Base-by-base conservation (phyloP, 192 early-diverging fungal genomes). In the Coemansia sp. region DNA sequence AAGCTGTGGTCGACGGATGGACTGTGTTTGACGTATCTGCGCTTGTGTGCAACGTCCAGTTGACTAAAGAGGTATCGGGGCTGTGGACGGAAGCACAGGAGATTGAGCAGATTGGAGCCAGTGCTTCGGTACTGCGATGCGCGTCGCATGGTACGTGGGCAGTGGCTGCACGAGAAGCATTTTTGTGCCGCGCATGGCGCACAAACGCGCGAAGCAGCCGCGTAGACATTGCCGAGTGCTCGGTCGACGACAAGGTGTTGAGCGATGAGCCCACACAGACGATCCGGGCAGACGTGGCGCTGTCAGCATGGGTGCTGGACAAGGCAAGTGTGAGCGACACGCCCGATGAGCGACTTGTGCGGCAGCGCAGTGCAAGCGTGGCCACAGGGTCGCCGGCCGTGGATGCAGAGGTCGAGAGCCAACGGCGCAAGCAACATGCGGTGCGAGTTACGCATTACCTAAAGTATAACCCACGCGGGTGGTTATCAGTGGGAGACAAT, bases 161-260 rank as follows among this genome's bases (percentile, higher is more conserved):
- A 1, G 55, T 66, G 4, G 55, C 73, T 8, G 68, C 59, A 11
- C 72, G 78, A 50, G 58, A 63, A 10, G 73, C 78, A 1, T 37
- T 68, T 37, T 72, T 81, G 11, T 66, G 65, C 20, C 64, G 73
- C 2, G 54, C 56, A 3, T 81, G 78, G 78, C 47, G 47, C 3
- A 64, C 60, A 17, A 53, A 58, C 36, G 46, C 59, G n/a, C 72
- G 69, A n/a, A 56, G 69, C 23, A 56, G 61, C 21, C 73, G 73
- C 42, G 38, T 74, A 28, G 78, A 81, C 25, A 49, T 81, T 7
- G 72, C 78, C 11, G 78, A 81, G 48, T 60, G 69, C 56, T 71
- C 77, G 0, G 47, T 40, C 5, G 9, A 9, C 15, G 56, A 53
- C 6, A 12, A 14, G 2, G 47, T 74, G 40, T 24, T 53, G 10